phyloP scores from a whole-genome alignment of 2,329 filamentous ascomycete species.

The Westerdykella aurantiaca region DNA sequence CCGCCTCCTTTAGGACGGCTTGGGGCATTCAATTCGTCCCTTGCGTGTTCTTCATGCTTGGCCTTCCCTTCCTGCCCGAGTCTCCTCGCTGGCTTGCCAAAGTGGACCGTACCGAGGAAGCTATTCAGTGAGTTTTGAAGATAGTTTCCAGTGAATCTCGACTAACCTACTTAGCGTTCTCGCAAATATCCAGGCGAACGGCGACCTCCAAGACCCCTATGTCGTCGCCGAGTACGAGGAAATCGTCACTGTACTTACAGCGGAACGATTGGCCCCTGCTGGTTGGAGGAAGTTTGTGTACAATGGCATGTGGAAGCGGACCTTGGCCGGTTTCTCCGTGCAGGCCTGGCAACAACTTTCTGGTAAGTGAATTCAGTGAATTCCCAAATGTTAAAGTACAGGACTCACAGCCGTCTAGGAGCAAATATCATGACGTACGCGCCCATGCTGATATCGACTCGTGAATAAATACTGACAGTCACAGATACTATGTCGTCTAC shows the following conservation, averaged over 20 bases:
- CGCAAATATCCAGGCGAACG: constrained; percentile 43
- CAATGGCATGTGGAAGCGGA: constrained; percentile 56
- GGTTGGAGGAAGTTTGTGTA: constrained; percentile 44
- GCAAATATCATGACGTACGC: constrained; percentile 35
- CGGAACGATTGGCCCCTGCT: constrained; percentile 35
- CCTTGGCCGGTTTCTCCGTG: constrained; percentile 51
- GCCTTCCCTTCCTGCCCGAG: constrained; percentile 43
- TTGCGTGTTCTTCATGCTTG: constrained; percentile 40
- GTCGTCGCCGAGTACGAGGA: constrained; percentile 48
- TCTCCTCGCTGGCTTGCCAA: constrained; percentile 48
- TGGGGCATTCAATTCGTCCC: constrained; percentile 46
- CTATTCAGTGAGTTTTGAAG: constrained; percentile 23
- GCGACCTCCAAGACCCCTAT: constrained; percentile 42
- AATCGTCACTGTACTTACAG: constrained; percentile 39
- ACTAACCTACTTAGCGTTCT: constrained; percentile 20
- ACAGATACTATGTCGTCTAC: constrained; percentile 55
- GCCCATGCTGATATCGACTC: neutral
- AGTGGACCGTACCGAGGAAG: constrained; percentile 43
- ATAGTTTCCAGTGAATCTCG: neutral
- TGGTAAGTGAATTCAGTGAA: constrained; percentile 16
- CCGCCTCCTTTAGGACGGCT: constrained; percentile 42
- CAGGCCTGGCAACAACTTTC: constrained; percentile 53
- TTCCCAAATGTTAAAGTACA: no score
- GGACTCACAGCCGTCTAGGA: neutral
- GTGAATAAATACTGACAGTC: constrained; percentile 10